Conservation (phyloP, 768 basidiomycete genomes). For the Suillus variegatus region DNA sequence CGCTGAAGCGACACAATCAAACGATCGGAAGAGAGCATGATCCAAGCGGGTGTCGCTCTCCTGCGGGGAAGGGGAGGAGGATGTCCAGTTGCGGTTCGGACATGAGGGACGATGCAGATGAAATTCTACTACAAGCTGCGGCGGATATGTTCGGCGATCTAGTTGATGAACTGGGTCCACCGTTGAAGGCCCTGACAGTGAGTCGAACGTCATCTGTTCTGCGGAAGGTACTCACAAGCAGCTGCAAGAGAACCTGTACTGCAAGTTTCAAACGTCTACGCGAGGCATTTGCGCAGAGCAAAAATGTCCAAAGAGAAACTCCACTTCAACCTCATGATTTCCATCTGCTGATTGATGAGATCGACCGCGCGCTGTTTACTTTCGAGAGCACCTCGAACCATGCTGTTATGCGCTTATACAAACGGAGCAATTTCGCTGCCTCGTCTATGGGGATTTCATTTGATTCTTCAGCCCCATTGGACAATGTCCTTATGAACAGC, state of each 20-base stretch:
- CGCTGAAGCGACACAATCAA: slow-evolving; percentile 25
- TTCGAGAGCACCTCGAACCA: slow-evolving; percentile 87
- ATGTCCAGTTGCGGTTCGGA: slow-evolving; percentile 32
- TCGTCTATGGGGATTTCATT: slow-evolving; percentile 15
- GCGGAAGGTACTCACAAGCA: slow-evolving; percentile 1
- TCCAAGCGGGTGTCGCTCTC: slow-evolving; percentile 4
- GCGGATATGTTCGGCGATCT: slow-evolving; percentile 78
- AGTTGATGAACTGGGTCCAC: slow-evolving; percentile 78
- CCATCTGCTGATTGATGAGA: slow-evolving; percentile 58
- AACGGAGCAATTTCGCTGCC: slow-evolving; percentile 43
- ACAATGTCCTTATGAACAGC: slow-evolving; percentile 43
- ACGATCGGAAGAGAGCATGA: slow-evolving; percentile 21
- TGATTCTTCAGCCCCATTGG: slow-evolving; percentile 19
- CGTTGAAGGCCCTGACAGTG: slow-evolving; percentile 73
- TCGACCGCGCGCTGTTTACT: slow-evolving; percentile 66
- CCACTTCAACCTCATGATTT: slow-evolving; percentile 61
- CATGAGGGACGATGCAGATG: slow-evolving; percentile 46
- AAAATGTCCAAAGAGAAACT: slow-evolving; percentile 30
- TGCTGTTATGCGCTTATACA: slow-evolving; percentile 76
- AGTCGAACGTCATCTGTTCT: slow-evolving; percentile 24
- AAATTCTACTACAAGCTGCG: slow-evolving; percentile 45
- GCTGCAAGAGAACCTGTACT: slow-evolving; percentile 57
- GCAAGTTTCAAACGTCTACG: slow-evolving; percentile 62
- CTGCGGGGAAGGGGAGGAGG: slow-evolving; percentile 22
- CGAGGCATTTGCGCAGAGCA: slow-evolving; percentile 57